Percentiles rank a stretch among this genome's conserved stretches.
phyloP scores from a whole-genome alignment of 2,329 filamentous ascomycete genomes.

The Neocatenulostroma microsporum region DNA sequence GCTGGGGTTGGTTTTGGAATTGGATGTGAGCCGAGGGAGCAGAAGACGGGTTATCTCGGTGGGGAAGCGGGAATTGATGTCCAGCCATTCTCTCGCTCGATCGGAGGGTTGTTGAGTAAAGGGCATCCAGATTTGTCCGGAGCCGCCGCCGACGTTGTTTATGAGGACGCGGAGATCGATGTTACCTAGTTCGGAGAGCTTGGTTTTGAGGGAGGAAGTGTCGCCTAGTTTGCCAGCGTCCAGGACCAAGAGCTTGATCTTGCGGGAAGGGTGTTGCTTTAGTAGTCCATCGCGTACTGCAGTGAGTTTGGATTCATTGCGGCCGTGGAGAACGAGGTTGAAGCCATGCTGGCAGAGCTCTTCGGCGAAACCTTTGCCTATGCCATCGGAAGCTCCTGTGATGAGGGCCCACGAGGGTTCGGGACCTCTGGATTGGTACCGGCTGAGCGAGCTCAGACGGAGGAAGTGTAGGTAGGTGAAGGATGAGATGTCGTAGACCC shows the following conservation, averaged over 20 bases:
- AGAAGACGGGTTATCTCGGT: slow-evolving; percentile 40
- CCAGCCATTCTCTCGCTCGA: no score
- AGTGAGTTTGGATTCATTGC: slow-evolving; percentile 41
- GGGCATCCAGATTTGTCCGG: no score
- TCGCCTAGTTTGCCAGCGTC: slow-evolving; percentile 32
- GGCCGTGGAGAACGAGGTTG: slow-evolving; percentile 49
- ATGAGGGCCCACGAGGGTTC: slow-evolving; percentile 38
- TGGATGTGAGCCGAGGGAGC: slow-evolving; percentile 33
- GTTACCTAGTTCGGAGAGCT: slow-evolving; percentile 21
- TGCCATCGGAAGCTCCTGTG: slow-evolving; percentile 48
- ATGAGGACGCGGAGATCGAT: slow-evolving; percentile 44
- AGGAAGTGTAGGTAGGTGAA: slow-evolving; percentile 22
- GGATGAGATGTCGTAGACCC: slow-evolving; percentile 15
- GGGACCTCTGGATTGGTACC: no score
- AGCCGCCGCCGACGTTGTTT: slow-evolving; percentile 46
- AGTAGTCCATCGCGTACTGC: slow-evolving; percentile 32
- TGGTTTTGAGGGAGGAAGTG: no score
- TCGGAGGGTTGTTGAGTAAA: no score
- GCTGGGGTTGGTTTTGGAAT: slow-evolving; percentile 30
- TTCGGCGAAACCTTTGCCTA: slow-evolving; percentile 42
- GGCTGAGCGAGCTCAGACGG: slow-evolving; percentile 16
- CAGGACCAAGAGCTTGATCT: slow-evolving; percentile 36
- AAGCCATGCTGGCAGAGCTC: slow-evolving; percentile 45
- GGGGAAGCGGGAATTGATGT: slow-evolving; percentile 37
- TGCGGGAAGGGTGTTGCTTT: slow-evolving; percentile 31